These are phyloP conservation scores for Leishmania lainsoni DNA, from an alignment of 208 protist genomes.

Conservation along the genomic window DNA sequence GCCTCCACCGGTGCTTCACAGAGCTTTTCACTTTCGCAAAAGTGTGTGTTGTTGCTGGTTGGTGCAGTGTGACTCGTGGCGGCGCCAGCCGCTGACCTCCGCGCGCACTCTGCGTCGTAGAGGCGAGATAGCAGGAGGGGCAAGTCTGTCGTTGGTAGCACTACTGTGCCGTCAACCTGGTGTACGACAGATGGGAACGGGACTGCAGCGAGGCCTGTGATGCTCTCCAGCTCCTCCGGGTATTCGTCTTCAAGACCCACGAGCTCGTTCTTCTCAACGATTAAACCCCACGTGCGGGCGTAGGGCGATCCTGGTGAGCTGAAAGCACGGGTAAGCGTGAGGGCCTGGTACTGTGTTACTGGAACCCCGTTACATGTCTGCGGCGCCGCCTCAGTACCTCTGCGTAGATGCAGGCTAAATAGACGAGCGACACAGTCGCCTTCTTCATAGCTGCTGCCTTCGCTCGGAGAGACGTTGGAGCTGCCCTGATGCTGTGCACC, in stretches of 20 bases:
- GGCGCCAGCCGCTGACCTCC: neutral
- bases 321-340: slow-evolving; percentile 12
- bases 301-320: neutral
- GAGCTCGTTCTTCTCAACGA: slow-evolving; percentile 18
- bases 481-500: neutral
- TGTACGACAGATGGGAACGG: slow-evolving; percentile 35
- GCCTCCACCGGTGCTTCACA: neutral
- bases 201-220: slow-evolving; percentile 8
- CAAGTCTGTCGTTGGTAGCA: slow-evolving; percentile 18
- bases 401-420: slow-evolving; percentile 7
- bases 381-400: neutral
- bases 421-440: neutral
- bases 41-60: neutral
- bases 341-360: slow-evolving; percentile 18
- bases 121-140: slow-evolving; percentile 2
- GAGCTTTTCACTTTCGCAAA: neutral
- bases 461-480: neutral
- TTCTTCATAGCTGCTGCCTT: neutral
- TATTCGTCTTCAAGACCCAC: slow-evolving; percentile 7
- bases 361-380: slow-evolving; percentile 7
- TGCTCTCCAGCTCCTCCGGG: neutral
- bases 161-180: slow-evolving; percentile 28
- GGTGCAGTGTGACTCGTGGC: neutral
- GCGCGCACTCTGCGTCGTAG: neutral
- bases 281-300: slow-evolving; percentile 17